phyloP scores from a whole-genome alignment of 148 eudicot genomes.

The Chenopodium formosanum region DNA sequence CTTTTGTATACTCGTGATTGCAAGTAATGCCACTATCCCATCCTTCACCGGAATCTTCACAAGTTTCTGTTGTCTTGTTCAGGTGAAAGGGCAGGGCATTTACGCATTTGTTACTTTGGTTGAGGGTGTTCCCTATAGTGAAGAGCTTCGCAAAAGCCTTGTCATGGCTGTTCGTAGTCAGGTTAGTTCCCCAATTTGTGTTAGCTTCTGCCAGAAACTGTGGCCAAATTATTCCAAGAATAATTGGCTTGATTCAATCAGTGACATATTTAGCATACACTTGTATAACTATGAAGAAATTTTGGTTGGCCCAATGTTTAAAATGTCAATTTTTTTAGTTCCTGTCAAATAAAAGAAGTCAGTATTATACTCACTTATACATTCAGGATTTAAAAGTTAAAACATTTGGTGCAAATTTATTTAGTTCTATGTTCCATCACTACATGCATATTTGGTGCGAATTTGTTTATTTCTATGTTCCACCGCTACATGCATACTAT shows the following conservation, averaged over 20 bases:
- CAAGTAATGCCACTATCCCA: neutral
- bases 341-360: too few relatives aligned
- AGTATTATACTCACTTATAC: neutral
- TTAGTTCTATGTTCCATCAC: neutral
- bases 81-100: slow-evolving; percentile 97
- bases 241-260: neutral
- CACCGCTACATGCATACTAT: neutral
- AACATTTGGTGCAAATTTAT: neutral
- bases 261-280: neutral
- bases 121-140: slow-evolving; percentile 90
- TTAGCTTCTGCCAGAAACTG: neutral
- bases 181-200: slow-evolving; percentile 38
- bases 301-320: neutral
- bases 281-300: neutral
- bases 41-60: neutral
- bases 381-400: neutral
- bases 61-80: slow-evolving; percentile 10
- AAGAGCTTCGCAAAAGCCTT: slow-evolving; percentile 89
- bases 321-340: too few relatives aligned
- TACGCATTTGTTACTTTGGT: slow-evolving; percentile 94
- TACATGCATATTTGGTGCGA: neutral
- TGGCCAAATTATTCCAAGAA: neutral
- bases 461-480: neutral
- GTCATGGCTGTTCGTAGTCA: slow-evolving; percentile 67
- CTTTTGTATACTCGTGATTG: neutral